Conservation (phyloP, 148 eudicot species). For the Cornus florida region DNA sequence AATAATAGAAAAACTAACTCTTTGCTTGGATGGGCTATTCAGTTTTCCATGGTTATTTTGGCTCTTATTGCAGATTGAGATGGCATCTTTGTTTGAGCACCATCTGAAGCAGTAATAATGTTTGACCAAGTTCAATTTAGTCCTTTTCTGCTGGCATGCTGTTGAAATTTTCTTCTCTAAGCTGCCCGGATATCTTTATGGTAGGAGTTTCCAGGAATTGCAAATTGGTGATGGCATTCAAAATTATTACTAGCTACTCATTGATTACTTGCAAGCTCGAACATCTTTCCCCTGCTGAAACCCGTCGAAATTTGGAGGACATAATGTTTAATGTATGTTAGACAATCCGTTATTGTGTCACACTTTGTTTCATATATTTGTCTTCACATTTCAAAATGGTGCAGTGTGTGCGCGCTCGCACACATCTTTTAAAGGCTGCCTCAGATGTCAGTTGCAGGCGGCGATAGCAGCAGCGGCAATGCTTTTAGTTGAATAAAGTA, state of each 20-base stretch:
- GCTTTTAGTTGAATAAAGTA: background rate
- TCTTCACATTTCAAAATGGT: background rate
- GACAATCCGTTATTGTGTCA: background rate
- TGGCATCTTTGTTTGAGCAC: constrained; percentile 97
- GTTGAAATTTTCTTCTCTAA: background rate
- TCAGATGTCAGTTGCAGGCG: background rate
- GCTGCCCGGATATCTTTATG: background rate
- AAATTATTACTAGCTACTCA: background rate
- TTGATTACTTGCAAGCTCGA: background rate
- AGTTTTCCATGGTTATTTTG: background rate
- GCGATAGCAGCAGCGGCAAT: background rate
- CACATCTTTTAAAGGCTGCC: background rate
- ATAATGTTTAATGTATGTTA: background rate
- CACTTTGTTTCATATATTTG: background rate
- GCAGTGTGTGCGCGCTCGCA: background rate
- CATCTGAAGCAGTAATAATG: constrained; percentile 56
- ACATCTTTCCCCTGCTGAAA: background rate
- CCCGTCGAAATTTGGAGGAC: background rate
- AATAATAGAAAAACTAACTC: background rate
- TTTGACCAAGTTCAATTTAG: constrained; percentile 19
- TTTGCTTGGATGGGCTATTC: background rate
- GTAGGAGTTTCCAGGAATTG: background rate
- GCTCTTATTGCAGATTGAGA: constrained; percentile 70
- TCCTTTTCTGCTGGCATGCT: background rate
- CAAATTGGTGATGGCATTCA: too few species aligned